Percentiles rank a stretch among this genome's conserved stretches.
phyloP scores from a whole-genome alignment of 164 flowering plant species.

The Liquidambar formosana region DNA sequence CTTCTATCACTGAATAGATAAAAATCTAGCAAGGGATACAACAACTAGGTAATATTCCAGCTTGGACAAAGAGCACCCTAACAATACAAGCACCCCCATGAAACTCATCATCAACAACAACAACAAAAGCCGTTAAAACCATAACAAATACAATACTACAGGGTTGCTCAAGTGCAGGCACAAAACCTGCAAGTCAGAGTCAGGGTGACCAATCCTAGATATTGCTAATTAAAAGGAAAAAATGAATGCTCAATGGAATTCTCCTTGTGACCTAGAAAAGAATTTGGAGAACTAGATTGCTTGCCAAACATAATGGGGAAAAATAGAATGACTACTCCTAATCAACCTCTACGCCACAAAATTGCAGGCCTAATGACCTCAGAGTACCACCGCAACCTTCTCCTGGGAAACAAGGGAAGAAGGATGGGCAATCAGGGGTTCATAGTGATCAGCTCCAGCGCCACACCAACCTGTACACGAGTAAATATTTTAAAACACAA shows the following conservation, averaged over 20 bases:
- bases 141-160: conserved; percentile 18
- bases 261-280: conserved; percentile 30
- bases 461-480: conserved; percentile 83
- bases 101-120: conserved; percentile 17
- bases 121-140: conserved; percentile 25
- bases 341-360: conserved; percentile 42
- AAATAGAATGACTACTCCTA: conserved; percentile 21
- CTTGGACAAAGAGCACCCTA: conserved; percentile 14
- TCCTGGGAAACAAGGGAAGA: conserved; percentile 52
- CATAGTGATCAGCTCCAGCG: conserved; percentile 96
- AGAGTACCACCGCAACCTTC: conserved; percentile 82
- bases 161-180: conserved; percentile 27
- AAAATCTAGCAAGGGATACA: conserved; percentile 18
- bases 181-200: conserved; percentile 29
- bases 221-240: conserved; percentile 26
- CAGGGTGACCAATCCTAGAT: conserved; percentile 20
- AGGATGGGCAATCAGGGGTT: conserved; percentile 81
- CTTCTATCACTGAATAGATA: conserved; percentile 20
- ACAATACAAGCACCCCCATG: conserved; percentile 14
- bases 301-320: neutral
- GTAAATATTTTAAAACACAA: neutral
- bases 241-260: conserved; percentile 24
- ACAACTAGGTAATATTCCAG: conserved; percentile 18
- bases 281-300: conserved; percentile 30
- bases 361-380: conserved; percentile 33